Base-by-base conservation (phyloP, 305 asterid genomes). In the Withania somnifera region DNA sequence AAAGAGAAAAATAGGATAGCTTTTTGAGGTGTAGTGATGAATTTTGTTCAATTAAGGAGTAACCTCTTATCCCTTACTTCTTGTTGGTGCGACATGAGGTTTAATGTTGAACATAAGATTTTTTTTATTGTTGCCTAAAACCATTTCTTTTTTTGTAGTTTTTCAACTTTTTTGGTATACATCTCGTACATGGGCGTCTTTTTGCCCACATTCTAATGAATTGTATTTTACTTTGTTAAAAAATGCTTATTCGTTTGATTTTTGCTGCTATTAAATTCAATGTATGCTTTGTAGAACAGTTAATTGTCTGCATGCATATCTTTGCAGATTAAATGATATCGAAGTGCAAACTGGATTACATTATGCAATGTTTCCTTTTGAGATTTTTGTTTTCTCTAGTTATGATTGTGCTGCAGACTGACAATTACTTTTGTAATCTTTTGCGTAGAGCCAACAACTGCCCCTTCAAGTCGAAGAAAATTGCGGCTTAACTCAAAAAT, bases 401-500 rank as follows among this genome's bases (percentile, higher is more conserved):
- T 51, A 50, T 75, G 63, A 58, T 50, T 52, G 63, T 28, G 61
- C 42, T 51, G n/a, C 80, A 28, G n/a, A 47, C 11, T 4, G 61
- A 50, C 61, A 76, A 51, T 76, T 51, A 28, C 63, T 51, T 54
- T 28, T 51, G 80, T 28, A 17, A 51, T 76, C 9, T 76, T 76
- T 51, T 87, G 78, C 87, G 91, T 92, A 91, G 95, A 50, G 73
- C 90, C 88, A 73, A 47, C 84, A 30, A 63, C 63, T 64, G 85
- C 80, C 79, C 83, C 86, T 68, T 45, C 77, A 71, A 57, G 57
- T 50, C 82, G 83, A 79, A 85, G 85, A 82, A 88, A 89, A 84
- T 94, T 97, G 98, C 91, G 91, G 86, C 94, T 92, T 24, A 88
- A 93, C 84, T 90, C 97, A 75, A 95, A 92, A 85, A 87, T 91